Evolutionary conservation across 2,329 filamentous ascomycete genomes (phyloP), one percentile per base, ranked within the genome.

Genomic region (Rasamsonia emersonii): DNA sequence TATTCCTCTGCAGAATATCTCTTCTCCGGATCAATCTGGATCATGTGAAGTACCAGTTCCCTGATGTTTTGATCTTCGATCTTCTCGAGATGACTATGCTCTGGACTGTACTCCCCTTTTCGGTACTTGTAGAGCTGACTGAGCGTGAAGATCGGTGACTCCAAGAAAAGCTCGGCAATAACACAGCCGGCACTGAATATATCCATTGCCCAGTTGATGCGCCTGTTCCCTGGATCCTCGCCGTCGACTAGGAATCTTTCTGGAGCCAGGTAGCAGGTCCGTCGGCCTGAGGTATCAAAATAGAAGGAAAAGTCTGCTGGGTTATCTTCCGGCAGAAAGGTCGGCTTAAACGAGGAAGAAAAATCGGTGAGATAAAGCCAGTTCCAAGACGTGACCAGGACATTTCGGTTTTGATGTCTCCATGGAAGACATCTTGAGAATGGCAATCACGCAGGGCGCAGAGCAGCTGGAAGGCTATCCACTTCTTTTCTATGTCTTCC

Each of bases 311-410:
- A 98, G 49, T 96, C 86, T 10, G 86, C 88, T 1, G 91, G 91
- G 50, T 98, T 96, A 50, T 98, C 88, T 56, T 95, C 89, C 3
- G 91, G 91, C 3, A 98, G 68, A 57, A 86, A 85, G 4, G 88
- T 84, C 8, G 88, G 91, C 53, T 98, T 98, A 65, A 93, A 96
- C 0, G 84, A 81, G 0, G 89, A 86, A 3, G 89, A 94, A 56
- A 96, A 98, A 58, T 98, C 91, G n/a, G 88, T 81, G 21, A 98
- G 71, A 55, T 96, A 98, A 2, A 98, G 71, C 91, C 93, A 98
- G 63, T 96, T 95, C 91, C 91, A 98, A 5, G 91, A 96, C 0
- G 91, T 98, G 30, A 98, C 89, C 28, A 98, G 68, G 20, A 93
- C 77, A 50, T 98, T 98, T 98, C 89, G 2, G 89, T 91, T 67